Evolutionary conservation across 345 rosid genomes (phyloP), one percentile per base, ranked within the genome.

Genomic region (Aquilaria malaccensis): DNA sequence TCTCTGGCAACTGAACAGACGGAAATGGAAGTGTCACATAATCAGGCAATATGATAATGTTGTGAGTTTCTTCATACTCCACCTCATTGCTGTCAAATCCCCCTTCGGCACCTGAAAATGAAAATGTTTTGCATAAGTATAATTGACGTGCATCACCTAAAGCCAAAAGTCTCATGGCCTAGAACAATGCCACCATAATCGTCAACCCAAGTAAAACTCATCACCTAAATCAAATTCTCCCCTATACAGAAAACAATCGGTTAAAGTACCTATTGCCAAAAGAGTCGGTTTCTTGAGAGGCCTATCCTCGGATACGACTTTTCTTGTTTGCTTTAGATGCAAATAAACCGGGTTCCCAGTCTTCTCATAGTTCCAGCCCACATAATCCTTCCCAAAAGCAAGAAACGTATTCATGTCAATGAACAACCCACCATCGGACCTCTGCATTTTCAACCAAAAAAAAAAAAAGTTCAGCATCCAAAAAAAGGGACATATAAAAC

Each of bases 1-100:
- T 95, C 81, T 95, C 99, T 15, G 98, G 99, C 74, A 95, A 76
- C 72, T 91, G 95, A 72, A 95, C 91, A 10, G 88, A 83, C 70
- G 99, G 99, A 73, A 88, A 86, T 12, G 88, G 82, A 58, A 91
- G 85, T 33, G 88, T 72, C 32, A 81, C 80, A 58, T 82, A 79
- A 64, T 74, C 83, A 50, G 98, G 99, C 71, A 95, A 82, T 59
- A 95, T 73, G 56, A 91, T 86, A 51, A 91, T 80, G 56, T 62
- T 80, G 65, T 76, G 76, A 63, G 79, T 75, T 67, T 88, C 94
- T 62, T 95, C 99, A 62, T 86, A 88, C 76, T 87, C 88, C 58
- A 84, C 77, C 63, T 85, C 97, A 66, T 68, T 85, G 81, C 80
- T 88, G 73, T 88, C 99, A 76, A 95, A 95, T 11, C 98, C 99